Evolutionary conservation across 305 asterid genomes (phyloP).

Genomic region (Fraxinus nigra): DNA sequence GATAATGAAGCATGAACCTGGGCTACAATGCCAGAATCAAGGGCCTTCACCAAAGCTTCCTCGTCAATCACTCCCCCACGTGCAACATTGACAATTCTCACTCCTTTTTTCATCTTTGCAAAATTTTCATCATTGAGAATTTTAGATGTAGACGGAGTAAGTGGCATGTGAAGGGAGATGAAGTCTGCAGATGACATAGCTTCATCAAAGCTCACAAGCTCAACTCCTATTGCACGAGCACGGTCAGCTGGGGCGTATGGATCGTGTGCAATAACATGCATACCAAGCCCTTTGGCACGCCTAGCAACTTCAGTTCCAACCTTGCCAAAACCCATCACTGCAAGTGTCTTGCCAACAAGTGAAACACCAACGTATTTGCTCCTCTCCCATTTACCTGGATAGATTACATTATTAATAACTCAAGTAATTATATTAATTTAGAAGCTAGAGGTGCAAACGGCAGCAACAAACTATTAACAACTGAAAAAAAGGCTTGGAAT

Average conservation of each 20-base stretch:
- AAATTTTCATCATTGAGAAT: conserved; percentile 77
- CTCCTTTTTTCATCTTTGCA: conserved; percentile 97
- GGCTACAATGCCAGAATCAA: conserved; percentile 90
- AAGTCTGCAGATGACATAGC: conserved; percentile 78
- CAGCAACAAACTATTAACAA: not conserved
- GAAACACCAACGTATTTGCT: conserved; percentile 94
- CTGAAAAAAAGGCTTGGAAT: not conserved
- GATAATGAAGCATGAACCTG: conserved; percentile 51
- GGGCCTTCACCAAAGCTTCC: conserved; percentile 84
- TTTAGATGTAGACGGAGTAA: conserved; percentile 74
- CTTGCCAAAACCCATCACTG: conserved; percentile 95
- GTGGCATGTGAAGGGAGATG: conserved; percentile 99
- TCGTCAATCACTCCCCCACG: conserved; percentile 99
- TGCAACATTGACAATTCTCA: conserved; percentile 85
- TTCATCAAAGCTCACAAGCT: conserved; percentile 85
- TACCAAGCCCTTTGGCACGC: conserved; percentile 96
- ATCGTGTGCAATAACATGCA: conserved; percentile 93
- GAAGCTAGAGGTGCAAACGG: not conserved
- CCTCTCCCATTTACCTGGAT: conserved; percentile 86
- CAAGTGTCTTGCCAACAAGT: conserved; percentile 88
- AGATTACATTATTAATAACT: conserved; percentile 13
- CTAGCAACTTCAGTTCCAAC: conserved; percentile 97
- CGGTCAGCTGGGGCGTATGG: conserved; percentile 98
- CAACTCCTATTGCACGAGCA: conserved; percentile 93
- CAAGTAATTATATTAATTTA: not conserved